Conservation (phyloP, 148 eudicot genomes). For the Arctostaphylos glauca region DNA sequence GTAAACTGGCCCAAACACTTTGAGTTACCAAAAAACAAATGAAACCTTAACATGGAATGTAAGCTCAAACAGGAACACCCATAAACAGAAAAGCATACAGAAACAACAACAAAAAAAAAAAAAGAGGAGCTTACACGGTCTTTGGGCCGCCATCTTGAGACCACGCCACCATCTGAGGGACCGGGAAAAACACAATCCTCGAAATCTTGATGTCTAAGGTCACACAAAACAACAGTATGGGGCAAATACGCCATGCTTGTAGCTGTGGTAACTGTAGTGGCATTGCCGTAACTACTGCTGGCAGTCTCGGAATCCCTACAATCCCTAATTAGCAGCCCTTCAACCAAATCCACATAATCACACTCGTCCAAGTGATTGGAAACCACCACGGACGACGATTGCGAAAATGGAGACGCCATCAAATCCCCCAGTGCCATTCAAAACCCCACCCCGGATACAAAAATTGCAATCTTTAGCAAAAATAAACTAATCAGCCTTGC, state of each 20-base stretch:
- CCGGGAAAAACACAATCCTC: constrained; percentile 62
- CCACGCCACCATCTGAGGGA: constrained; percentile 73
- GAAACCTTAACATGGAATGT: no score
- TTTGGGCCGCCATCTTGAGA: constrained; percentile 81
- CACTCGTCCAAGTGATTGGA: constrained; percentile 51
- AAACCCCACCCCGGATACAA: constrained; percentile 21
- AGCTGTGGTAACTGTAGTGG: constrained; percentile 17
- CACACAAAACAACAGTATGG: constrained; percentile 66
- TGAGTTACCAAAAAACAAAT: no score
- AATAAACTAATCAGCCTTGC: constrained; percentile 14
- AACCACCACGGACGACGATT: constrained; percentile 38
- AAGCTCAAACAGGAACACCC: no score
- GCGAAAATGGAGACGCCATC: constrained; percentile 72
- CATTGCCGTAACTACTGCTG: constrained; percentile 36
- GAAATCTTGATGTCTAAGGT: constrained; percentile 74
- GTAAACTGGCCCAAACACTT: no score
- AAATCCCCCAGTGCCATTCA: constrained; percentile 95
- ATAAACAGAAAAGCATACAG: no score
- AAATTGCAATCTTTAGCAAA: background rate
- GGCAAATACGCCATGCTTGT: constrained; percentile 83
- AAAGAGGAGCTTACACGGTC: constrained; percentile 55
- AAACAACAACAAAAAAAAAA: background rate
- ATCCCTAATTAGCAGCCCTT: constrained; percentile 4
- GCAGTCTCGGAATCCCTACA: constrained; percentile 40
- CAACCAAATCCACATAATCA: constrained; percentile 27